These are phyloP conservation scores for Colletotrichum tofieldiae DNA, from an alignment of 2,329 filamentous ascomycete genomes.

Conservation along the genomic window DNA sequence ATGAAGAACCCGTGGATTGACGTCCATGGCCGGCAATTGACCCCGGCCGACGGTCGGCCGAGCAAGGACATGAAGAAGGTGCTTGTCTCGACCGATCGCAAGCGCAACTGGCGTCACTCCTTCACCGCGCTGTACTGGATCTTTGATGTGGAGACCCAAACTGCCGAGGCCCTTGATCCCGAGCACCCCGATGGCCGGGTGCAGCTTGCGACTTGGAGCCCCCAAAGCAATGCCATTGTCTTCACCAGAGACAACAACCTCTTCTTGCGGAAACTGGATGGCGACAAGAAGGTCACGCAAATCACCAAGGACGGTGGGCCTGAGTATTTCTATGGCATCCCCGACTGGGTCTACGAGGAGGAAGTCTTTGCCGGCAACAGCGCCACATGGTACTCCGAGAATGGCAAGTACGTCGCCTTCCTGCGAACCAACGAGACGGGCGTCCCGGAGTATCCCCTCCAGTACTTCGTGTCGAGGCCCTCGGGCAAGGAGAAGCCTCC, in stretches of 20 bases:
- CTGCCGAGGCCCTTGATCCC: constrained; percentile 83
- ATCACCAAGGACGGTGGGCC: constrained; percentile 90
- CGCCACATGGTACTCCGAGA: constrained; percentile 89
- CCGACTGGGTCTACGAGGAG: constrained; percentile 93
- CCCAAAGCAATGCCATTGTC: constrained; percentile 87
- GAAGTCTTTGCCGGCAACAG: constrained; percentile 84
- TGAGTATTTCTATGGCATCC: constrained; percentile 94
- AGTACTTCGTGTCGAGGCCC: constrained; percentile 92
- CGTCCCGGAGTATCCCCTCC: constrained; percentile 92
- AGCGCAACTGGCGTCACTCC: constrained; percentile 92
- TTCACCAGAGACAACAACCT: constrained; percentile 94
- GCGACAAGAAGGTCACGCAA: constrained; percentile 72
- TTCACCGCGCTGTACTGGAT: constrained; percentile 91
- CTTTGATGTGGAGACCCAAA: constrained; percentile 88
- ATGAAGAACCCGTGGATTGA: constrained; percentile 80
- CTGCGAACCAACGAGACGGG: constrained; percentile 89
- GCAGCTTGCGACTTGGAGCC: constrained; percentile 92
- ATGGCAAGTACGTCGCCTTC: constrained; percentile 87
- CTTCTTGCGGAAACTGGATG: constrained; percentile 77
- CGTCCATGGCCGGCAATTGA: constrained; percentile 69
- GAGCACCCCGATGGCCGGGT: constrained; percentile 75
- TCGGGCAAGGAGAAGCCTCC: constrained; percentile 78
- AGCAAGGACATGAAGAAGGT: constrained; percentile 90
- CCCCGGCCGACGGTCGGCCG: constrained; percentile 77
- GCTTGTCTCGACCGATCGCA: constrained; percentile 79